Evolutionary conservation across 345 rosid species (phyloP), one percentile per base, ranked within the genome.

Genomic region (Camelina laxa): DNA sequence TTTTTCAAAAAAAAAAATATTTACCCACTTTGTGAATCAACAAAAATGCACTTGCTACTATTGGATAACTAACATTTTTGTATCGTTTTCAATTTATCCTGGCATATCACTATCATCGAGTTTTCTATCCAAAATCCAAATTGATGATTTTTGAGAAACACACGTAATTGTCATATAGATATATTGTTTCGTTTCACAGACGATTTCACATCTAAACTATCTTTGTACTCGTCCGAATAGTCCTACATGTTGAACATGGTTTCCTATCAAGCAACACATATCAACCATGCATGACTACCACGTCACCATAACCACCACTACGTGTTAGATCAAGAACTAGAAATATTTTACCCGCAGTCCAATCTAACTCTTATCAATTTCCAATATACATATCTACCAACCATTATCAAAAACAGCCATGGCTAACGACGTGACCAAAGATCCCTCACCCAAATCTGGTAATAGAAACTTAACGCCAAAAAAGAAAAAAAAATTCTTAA

Each of bases 221-320:
- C 30, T 27, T 27, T 27, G 5, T 27, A 27, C 41, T 38, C 13
- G 12, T 38, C 10, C 41, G 41, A 38, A 10, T 39, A 39, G 42
- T 39, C 42, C 13, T 39, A 39, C 42, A 39, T 39, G 14, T 10
- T 39, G 12, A 56, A 55, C 27, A 12, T 41, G 44, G 56, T 69
- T 58, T 44, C 16, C 48, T 22, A n/a, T 24, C 14, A 60, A 11
- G 60, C n/a, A 73, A 64, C 70, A 73, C 71, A 54, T 73, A 73
- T 27, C 54, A 17, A 64, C 27, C 20, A 54, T 73, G 77, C 71
- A 74, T 74, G 65, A 21, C 65, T 35, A 36, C 58, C 72, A 74
- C 77, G 65, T 74, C 30, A 21, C 58, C 14, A 19, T 9, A 64
- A 17, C 19, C 10, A 48, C 41, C 41, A 42, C 55, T 55, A 65